Conservation (phyloP, 805 yeast species). For the Saturnispora saitoi region DNA sequence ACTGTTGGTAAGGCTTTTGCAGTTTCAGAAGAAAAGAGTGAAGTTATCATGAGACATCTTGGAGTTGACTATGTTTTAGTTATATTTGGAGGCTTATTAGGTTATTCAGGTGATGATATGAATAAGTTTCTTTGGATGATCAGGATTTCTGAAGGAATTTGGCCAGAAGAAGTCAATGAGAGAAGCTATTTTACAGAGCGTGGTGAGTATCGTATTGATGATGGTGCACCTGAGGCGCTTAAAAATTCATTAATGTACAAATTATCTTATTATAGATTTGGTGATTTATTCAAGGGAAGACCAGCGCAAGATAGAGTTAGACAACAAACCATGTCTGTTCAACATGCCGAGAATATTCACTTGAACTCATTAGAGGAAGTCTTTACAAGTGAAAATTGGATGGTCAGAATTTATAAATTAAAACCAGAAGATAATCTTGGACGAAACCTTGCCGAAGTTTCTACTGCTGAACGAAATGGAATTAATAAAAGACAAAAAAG, state of each 20-base stretch:
- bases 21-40: slow-evolving; percentile 77
- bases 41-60: slow-evolving; percentile 77
- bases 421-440: slow-evolving; percentile 85
- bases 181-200: slow-evolving; percentile 70
- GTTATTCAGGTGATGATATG: slow-evolving; percentile 92
- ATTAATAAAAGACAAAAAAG: slow-evolving; percentile 23
- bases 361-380: slow-evolving; percentile 86
- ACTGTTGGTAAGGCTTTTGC: slow-evolving; percentile 98
- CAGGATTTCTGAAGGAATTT: slow-evolving; percentile 94
- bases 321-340: slow-evolving; percentile 44
- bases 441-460: slow-evolving; percentile 57
- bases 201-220: slow-evolving; percentile 87
- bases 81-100: slow-evolving; percentile 89
- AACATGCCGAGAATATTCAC: slow-evolving; percentile 35
- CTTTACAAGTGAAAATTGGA: slow-evolving; percentile 93
- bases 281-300: slow-evolving; percentile 55
- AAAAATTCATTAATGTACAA: slow-evolving; percentile 87
- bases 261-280: slow-evolving; percentile 82
- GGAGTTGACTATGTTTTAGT: slow-evolving; percentile 93
- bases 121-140: slow-evolving; percentile 99
- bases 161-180: slow-evolving; percentile 98
- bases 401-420: slow-evolving; percentile 87
- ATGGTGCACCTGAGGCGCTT: slow-evolving; percentile 76
- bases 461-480: slow-evolving; percentile 37
- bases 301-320: slow-evolving; percentile 81